phyloP scores from a whole-genome alignment of 2,329 filamentous ascomycete genomes.

The Domatiomyces catenatus region DNA sequence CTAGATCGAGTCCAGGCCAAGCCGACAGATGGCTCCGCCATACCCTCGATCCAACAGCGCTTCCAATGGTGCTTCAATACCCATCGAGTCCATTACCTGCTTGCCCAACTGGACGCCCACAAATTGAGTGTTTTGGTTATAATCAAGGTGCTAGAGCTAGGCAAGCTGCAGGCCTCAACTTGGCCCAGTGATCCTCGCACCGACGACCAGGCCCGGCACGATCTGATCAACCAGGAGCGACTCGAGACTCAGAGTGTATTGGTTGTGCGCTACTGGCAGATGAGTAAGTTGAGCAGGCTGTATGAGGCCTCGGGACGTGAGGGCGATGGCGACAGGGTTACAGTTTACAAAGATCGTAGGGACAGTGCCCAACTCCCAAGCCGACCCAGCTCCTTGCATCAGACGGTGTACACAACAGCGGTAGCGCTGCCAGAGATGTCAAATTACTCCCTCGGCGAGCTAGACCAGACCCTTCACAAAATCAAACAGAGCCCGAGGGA shows the following conservation, averaged over 20 bases:
- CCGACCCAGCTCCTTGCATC: not conserved
- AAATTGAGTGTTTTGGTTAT: slow-evolving; percentile 28
- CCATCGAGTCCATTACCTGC: slow-evolving; percentile 27
- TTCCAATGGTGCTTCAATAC: slow-evolving; percentile 29
- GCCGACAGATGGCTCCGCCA: slow-evolving; percentile 17
- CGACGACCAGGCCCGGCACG: slow-evolving; percentile 17
- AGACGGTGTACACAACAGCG: slow-evolving; percentile 7
- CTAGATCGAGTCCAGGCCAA: slow-evolving; percentile 21
- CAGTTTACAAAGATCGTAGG: slow-evolving; percentile 7
- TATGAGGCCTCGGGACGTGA: slow-evolving; percentile 25
- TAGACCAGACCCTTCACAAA: slow-evolving; percentile 21
- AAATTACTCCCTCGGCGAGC: slow-evolving; percentile 21
- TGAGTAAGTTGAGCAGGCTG: slow-evolving; percentile 24
- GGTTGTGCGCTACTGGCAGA: slow-evolving; percentile 29
- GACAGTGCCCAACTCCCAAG: slow-evolving; percentile 7
- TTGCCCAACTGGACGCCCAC: slow-evolving; percentile 27
- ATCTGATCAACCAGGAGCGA: slow-evolving; percentile 25
- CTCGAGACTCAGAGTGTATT: slow-evolving; percentile 29
- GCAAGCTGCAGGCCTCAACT: slow-evolving; percentile 20
- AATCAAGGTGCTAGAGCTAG: slow-evolving; percentile 26
- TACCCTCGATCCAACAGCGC: slow-evolving; percentile 21
- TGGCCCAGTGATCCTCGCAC: slow-evolving; percentile 14
- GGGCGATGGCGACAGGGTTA: slow-evolving; percentile 18
- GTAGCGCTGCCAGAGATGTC: slow-evolving; percentile 18
- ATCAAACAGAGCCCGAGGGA: slow-evolving; percentile 24